Evolutionary conservation across 768 basidiomycete genomes (phyloP).

Genomic region (Mycena rebaudengoi): DNA sequence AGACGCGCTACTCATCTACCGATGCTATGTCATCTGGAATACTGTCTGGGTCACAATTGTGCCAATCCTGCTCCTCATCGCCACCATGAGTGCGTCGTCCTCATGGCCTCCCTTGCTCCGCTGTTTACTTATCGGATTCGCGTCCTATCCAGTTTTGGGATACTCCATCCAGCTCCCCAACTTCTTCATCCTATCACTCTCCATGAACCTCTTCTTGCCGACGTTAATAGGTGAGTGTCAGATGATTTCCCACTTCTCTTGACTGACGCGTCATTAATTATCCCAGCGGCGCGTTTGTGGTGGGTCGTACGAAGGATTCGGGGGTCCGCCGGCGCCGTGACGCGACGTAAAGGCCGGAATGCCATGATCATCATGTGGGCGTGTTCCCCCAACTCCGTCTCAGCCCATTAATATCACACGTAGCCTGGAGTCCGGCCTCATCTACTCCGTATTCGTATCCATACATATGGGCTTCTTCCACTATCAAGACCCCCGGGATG

Average conservation of each 20-base stretch:
- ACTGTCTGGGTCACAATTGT: constrained; percentile 37
- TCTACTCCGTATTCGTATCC: constrained; percentile 46
- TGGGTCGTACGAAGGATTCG: constrained; percentile 39
- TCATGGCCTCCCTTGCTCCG: not conserved
- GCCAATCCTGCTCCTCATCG: constrained; percentile 39
- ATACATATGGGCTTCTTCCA: constrained; percentile 22
- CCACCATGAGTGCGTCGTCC: constrained; percentile 40
- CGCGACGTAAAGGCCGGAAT: constrained; percentile 42
- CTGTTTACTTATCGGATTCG: constrained; percentile 22
- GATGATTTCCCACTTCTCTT: not conserved
- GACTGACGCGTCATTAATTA: not conserved
- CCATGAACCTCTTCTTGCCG: constrained; percentile 45
- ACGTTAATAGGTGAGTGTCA: constrained; percentile 42
- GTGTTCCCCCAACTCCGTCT: not conserved
- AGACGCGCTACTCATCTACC: constrained; percentile 44
- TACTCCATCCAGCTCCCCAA: constrained; percentile 36
- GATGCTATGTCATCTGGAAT: constrained; percentile 50
- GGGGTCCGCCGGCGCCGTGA: constrained; percentile 26
- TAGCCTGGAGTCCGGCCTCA: constrained; percentile 49
- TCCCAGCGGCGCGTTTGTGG: constrained; percentile 45
- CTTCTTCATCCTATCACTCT: constrained; percentile 37
- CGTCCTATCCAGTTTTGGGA: constrained; percentile 38
- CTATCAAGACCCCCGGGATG: constrained; percentile 7
- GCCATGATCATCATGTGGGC: constrained; percentile 47
- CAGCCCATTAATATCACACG: not conserved